Evolutionary conservation across 257 asterid species (phyloP).

Genomic region (Solanum commersonii): DNA sequence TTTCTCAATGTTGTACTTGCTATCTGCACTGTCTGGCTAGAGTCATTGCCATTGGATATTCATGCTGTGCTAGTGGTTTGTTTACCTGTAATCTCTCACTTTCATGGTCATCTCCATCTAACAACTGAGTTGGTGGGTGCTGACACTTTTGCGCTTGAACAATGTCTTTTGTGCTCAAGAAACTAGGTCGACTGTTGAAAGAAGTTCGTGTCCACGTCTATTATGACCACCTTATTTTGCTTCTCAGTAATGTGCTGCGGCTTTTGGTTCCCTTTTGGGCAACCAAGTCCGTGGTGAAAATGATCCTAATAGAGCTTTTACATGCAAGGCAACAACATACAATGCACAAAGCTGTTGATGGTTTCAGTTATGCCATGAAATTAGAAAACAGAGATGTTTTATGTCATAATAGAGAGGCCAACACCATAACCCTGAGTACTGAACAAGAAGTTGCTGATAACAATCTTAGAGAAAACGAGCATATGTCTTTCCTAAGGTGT

Average conservation of each 20-base stretch:
- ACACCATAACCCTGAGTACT: background rate
- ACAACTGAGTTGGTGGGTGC: background rate
- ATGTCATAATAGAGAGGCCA: background rate
- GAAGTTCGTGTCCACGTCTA: slow-evolving; percentile 31
- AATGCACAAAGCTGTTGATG: background rate
- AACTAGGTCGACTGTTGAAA: slow-evolving; percentile 28
- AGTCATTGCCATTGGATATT: background rate
- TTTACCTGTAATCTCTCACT: slow-evolving; percentile 15
- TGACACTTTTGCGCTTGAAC: background rate
- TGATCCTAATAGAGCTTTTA: background rate
- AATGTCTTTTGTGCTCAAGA: slow-evolving; percentile 14
- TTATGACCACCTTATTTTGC: slow-evolving; percentile 37
- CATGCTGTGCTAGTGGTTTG: slow-evolving; percentile 5
- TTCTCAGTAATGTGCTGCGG: slow-evolving; percentile 31
- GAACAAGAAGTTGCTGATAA: background rate
- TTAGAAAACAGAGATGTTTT: background rate
- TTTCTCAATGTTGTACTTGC: background rate
- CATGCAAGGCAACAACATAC: background rate
- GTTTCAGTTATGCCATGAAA: background rate
- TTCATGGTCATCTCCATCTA: slow-evolving; percentile 4
- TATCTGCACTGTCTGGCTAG: background rate
- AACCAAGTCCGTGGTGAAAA: background rate
- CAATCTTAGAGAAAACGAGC: background rate
- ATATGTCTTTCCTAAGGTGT: background rate
- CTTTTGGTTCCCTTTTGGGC: background rate